Evolutionary conservation across 2,329 filamentous ascomycete species (phyloP).

Genomic region (Exophiala sp.): DNA sequence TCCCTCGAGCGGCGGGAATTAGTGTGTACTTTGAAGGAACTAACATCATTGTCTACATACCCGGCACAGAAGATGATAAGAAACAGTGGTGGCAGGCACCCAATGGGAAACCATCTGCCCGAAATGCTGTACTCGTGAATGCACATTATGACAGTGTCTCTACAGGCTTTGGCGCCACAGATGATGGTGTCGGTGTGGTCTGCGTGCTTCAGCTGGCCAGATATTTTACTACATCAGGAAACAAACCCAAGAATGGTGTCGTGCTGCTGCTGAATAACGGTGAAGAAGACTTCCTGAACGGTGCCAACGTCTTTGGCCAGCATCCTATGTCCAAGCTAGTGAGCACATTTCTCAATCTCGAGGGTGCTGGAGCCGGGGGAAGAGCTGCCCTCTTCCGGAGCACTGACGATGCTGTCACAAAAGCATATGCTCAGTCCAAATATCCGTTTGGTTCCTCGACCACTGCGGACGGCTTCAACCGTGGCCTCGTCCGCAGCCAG

Average conservation of each 20-base stretch:
- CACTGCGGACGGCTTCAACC: conserved; percentile 77
- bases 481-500: conserved; percentile 73
- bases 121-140: conserved; percentile 83
- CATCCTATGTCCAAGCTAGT: conserved; percentile 76
- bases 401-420: conserved; percentile 81
- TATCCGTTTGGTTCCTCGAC: conserved; percentile 83
- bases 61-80: conserved; percentile 69
- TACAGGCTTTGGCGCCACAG: conserved; percentile 87
- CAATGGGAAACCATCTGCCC: conserved; percentile 51
- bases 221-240: conserved; percentile 71
- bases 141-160: conserved; percentile 94
- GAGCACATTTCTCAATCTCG: conserved; percentile 88
- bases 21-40: conserved; percentile 85
- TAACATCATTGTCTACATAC: conserved; percentile 89
- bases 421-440: conserved; percentile 66
- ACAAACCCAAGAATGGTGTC: conserved; percentile 74
- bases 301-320: conserved; percentile 77
- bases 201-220: conserved; percentile 79
- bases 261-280: conserved; percentile 90
- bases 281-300: conserved; percentile 89
- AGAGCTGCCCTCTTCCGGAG: conserved; percentile 82
- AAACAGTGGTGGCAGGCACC: conserved; percentile 68
- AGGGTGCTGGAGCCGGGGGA: conserved; percentile 89
- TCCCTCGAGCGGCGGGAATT: conserved; percentile 37
- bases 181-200: conserved; percentile 89